Base-by-base conservation (phyloP, 345 rosid species). In the Combretum micranthum region DNA sequence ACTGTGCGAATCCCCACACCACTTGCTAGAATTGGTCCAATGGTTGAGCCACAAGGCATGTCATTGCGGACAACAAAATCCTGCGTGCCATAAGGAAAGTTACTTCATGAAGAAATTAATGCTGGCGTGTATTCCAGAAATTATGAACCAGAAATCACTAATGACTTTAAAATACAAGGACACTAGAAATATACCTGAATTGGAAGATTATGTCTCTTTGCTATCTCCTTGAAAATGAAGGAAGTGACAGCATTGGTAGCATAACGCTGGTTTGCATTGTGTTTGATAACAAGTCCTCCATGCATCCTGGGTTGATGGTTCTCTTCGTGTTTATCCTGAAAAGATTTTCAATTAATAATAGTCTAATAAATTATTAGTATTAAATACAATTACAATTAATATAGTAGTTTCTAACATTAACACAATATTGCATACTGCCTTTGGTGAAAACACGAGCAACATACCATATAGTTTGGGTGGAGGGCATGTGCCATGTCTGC, bases 401-500 rank as follows among this genome's bases (percentile, higher is more conserved):
- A 32, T 32, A 32, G 0, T 32, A 32, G 39, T 32, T 32, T 32
- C 9, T 4, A 32, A 32, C 9, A 44, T 57, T 20, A 64, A 44
- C 49, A 50, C 52, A 61, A 55, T 37, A 19, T 22, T 59, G 52
- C 43, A 61, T 44, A 52, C 51, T 42, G 18, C 20, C 26, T 59
- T 15, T 18, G n/a, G 15, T 51, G 26, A 22, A 47, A 21, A 53
- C 19, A 17, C 51, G 49, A 42, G 44, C 61, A 53, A 19, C 58
- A 47, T 70, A 87, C 97, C 88, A 71, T 76, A 59, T 82, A 93
- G 74, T 93, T 93, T 25, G 99, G 97, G 73, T 93, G 99, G 17
- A 90, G 69, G 68, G 97, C 97, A 73, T 93, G 99, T 3, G 97
- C 97, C 99, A 93, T 90, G 74, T 93, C 97, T 56, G 99, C 95